Conservation (phyloP, 2,329 filamentous ascomycete genomes). For the Colletotrichum liaoningense region DNA sequence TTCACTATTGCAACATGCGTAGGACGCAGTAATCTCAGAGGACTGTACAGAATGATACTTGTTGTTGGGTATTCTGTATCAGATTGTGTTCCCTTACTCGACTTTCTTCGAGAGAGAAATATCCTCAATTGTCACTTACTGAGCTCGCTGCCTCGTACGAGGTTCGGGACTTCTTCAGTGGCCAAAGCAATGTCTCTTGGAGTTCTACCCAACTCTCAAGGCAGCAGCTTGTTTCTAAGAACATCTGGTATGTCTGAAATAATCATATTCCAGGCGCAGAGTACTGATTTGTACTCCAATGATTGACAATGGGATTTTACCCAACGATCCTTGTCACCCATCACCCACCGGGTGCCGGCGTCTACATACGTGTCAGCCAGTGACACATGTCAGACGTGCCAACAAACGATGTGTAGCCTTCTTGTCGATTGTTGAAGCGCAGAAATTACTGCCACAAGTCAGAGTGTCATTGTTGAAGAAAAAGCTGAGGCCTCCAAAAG, state of each 20-base stretch:
- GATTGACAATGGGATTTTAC: background rate
- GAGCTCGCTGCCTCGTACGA: background rate
- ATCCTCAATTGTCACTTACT: background rate
- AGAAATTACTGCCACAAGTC: background rate
- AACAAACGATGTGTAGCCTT: background rate
- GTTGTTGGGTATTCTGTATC: background rate
- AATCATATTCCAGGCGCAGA: too few species aligned
- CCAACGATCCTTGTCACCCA: background rate
- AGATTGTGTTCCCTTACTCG: background rate
- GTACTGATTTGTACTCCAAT: background rate
- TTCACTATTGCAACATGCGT: background rate
- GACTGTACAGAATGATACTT: background rate
- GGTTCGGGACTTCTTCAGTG: background rate
- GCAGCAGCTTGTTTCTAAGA: background rate
- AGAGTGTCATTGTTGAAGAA: background rate
- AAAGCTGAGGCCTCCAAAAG: background rate
- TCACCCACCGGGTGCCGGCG: background rate
- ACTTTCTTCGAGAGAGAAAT: background rate
- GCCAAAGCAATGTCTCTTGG: background rate
- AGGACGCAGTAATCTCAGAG: background rate
- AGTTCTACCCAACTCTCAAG: background rate
- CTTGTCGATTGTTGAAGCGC: background rate
- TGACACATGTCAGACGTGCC: background rate
- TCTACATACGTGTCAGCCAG: background rate
- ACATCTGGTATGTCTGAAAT: background rate